Evolutionary conservation across 495 filamentous ascomycete genomes (phyloP).

Genomic region (Opeltia flavorubescens): DNA sequence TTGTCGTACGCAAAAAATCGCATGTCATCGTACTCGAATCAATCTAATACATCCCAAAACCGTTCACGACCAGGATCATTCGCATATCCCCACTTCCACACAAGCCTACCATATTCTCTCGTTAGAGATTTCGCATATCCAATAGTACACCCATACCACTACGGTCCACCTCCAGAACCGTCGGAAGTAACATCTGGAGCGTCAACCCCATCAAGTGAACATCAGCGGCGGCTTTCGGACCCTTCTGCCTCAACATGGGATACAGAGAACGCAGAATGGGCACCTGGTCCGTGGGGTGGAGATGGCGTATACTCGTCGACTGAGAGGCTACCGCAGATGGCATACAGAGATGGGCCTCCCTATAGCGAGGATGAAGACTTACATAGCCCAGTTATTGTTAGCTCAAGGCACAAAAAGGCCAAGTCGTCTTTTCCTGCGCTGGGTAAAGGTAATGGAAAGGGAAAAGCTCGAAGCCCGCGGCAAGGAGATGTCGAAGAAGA

Average conservation of each 20-base stretch:
- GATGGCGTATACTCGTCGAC: slow-evolving; percentile 27
- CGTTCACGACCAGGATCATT: slow-evolving; percentile 62
- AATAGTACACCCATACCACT: slow-evolving; percentile 69
- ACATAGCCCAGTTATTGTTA: slow-evolving; percentile 72
- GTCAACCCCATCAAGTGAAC: slow-evolving; percentile 73
- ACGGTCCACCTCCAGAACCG: slow-evolving; percentile 75
- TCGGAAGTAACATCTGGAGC: slow-evolving; percentile 53
- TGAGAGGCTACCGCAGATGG: slow-evolving; percentile 66
- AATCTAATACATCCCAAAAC: slow-evolving; percentile 38
- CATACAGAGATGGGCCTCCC: slow-evolving; percentile 85
- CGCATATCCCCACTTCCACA: slow-evolving; percentile 71
- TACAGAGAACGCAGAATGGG: slow-evolving; percentile 34
- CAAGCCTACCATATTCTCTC: slow-evolving; percentile 73
- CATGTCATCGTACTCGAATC: slow-evolving; percentile 52
- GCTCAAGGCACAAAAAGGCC: slow-evolving; percentile 67
- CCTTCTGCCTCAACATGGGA: slow-evolving; percentile 51
- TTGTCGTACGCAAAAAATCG: slow-evolving; percentile 62
- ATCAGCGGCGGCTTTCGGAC: slow-evolving; percentile 61
- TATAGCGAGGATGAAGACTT: slow-evolving; percentile 95
- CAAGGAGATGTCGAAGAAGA: slow-evolving; percentile 24
- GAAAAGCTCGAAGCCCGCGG: slow-evolving; percentile 30
- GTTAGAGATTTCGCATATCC: slow-evolving; percentile 97
- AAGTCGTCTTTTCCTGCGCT: slow-evolving; percentile 47
- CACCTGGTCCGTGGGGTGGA: slow-evolving; percentile 32
- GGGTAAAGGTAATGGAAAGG: slow-evolving; percentile 24